phyloP scores from a whole-genome alignment of 75 land plant genomes.

The Chamaecyparis obtusa region DNA sequence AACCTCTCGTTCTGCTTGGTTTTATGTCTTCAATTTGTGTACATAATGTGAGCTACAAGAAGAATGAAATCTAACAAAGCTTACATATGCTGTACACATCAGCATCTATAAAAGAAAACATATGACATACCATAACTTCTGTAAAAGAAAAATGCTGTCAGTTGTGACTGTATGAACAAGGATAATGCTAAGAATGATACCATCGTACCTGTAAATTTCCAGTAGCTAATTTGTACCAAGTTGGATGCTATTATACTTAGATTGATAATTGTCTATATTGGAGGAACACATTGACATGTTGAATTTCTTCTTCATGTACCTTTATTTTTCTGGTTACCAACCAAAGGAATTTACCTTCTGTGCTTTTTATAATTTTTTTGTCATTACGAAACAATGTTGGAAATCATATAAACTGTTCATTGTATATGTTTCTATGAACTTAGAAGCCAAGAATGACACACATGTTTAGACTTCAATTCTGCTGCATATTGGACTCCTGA shows the following conservation, averaged over 20 bases:
- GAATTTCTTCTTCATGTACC: not conserved
- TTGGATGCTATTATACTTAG: not conserved
- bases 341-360: not conserved
- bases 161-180: not conserved
- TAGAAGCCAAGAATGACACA: not conserved
- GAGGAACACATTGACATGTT: not conserved
- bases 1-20: not conserved
- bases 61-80: not conserved
- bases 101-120: not conserved
- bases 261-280: not conserved
- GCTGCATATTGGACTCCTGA: conserved; percentile 6
- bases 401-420: not conserved
- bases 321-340: not conserved
- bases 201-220: not conserved
- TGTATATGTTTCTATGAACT: not conserved
- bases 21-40: not conserved
- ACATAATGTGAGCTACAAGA: not conserved
- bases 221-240: not conserved
- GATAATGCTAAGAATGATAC: not conserved
- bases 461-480: not conserved
- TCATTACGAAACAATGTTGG: not conserved
- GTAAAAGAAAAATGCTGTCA: not conserved
- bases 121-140: not conserved
- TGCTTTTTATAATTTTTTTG: not conserved
- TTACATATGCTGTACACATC: not conserved